Evolutionary conservation across 495 filamentous ascomycete genomes (phyloP).

Genomic region (Penicillium pancosmium): DNA sequence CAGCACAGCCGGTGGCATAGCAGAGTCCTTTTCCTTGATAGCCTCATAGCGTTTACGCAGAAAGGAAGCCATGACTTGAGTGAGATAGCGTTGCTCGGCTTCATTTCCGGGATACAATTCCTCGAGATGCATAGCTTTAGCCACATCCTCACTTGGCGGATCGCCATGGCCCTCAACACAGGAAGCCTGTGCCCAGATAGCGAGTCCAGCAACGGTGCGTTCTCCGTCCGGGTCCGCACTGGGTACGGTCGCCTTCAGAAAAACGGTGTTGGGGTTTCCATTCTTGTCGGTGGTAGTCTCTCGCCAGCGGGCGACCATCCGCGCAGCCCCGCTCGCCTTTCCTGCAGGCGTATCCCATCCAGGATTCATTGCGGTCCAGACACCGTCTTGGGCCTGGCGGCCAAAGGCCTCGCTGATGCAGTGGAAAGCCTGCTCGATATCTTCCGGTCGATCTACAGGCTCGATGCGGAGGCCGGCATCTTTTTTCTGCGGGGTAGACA

Average conservation of each 20-base stretch:
- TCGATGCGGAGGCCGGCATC: conserved; percentile 1
- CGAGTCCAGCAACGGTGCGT: conserved; percentile 38
- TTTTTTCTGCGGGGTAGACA: neutral
- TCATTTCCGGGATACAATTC: conserved; percentile 40
- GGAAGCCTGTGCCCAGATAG: conserved; percentile 42
- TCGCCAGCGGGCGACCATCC: conserved; percentile 35
- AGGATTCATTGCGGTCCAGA: conserved; percentile 48
- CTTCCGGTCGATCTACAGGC: conserved; percentile 1
- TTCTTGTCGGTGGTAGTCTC: conserved; percentile 29
- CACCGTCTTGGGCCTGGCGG: conserved; percentile 37
- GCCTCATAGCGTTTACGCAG: conserved; percentile 33
- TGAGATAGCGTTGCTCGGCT: conserved; percentile 38
- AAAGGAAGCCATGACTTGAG: conserved; percentile 30
- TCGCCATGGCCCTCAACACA: conserved; percentile 41
- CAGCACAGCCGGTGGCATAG: conserved; percentile 35
- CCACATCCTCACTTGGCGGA: conserved; percentile 25
- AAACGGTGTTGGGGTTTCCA: conserved; percentile 43
- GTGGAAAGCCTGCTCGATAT: conserved; percentile 13
- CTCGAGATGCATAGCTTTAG: conserved; percentile 24
- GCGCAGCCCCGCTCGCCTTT: conserved; percentile 22
- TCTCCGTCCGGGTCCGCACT: conserved; percentile 11
- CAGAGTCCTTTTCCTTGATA: conserved; percentile 28
- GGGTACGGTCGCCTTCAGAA: conserved; percentile 46
- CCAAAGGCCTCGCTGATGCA: conserved; percentile 38
- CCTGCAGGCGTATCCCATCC: conserved; percentile 46